These are phyloP conservation scores for Lepidium campestre DNA, from an alignment of 441 rosid species.

Conservation along the genomic window DNA sequence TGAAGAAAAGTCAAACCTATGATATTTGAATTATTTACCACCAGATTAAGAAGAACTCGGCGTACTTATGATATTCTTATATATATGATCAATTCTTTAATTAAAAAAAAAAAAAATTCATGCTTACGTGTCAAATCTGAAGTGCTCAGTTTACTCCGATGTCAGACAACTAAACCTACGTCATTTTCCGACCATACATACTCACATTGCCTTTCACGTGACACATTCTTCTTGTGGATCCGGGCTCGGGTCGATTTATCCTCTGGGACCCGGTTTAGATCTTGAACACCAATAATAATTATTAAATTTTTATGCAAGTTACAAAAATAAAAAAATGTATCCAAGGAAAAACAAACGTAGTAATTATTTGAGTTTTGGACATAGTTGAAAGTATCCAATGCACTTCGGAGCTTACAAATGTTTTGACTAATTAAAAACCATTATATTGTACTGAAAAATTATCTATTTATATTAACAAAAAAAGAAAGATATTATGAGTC, in stretches of 20 bases:
- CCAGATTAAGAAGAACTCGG: no score
- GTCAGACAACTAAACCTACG: neutral
- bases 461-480: no score
- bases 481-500: no score
- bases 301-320: neutral
- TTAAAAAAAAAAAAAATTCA: no score
- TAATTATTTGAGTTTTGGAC: neutral
- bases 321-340: neutral
- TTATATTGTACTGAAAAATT: no score
- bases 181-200: slow-evolving; percentile 16
- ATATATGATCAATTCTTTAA: no score
- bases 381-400: neutral
- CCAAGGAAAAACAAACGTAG: neutral
- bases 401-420: neutral
- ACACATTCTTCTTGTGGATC: neutral
- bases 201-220: slow-evolving; percentile 9
- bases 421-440: neutral
- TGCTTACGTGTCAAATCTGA: neutral
- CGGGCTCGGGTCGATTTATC: neutral
- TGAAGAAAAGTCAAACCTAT: no score
- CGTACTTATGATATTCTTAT: no score
- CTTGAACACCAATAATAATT: neutral
- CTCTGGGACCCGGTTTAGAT: neutral
- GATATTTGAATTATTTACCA: no score
- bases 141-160: neutral